Conservation (phyloP, 1,139 yeast species). For the Scheffersomyces titani region DNA sequence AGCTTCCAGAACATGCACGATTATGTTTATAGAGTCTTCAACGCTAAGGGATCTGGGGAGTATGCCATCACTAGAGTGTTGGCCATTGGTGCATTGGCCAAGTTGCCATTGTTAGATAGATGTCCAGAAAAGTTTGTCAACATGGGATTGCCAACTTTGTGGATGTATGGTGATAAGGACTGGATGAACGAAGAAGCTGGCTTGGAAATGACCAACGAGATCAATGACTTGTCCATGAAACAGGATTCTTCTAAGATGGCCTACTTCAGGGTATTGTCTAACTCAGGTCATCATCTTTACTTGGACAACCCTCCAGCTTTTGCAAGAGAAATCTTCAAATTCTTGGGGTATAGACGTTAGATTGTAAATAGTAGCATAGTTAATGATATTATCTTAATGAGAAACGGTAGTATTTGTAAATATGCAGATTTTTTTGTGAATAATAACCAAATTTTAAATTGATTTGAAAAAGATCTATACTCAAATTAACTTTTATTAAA, state of each 20-base stretch:
- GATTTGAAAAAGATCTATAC: no score
- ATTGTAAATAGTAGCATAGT: neutral
- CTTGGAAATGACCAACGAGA: constrained; percentile 38
- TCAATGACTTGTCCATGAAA: constrained; percentile 31
- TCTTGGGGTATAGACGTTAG: constrained; percentile 5
- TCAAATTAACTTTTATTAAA: no score
- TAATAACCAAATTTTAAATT: no score
- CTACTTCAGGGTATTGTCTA: constrained; percentile 26
- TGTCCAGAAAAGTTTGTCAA: constrained; percentile 38
- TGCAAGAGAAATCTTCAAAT: constrained; percentile 10
- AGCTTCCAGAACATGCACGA: constrained; percentile 40
- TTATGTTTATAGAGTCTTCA: constrained; percentile 43
- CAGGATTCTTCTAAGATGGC: constrained; percentile 22
- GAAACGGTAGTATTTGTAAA: neutral
- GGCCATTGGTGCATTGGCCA: constrained; percentile 42
- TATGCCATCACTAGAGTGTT: constrained; percentile 45
- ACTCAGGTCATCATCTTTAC: constrained; percentile 67
- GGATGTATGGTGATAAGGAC: constrained; percentile 50
- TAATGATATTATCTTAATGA: neutral
- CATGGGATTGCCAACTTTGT: constrained; percentile 43
- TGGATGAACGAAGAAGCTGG: constrained; percentile 54
- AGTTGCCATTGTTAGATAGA: constrained; percentile 46
- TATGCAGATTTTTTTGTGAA: no score
- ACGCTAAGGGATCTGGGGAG: constrained; percentile 48
- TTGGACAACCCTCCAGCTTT: constrained; percentile 56